A percentile compares a stretch with the other conserved stretches of the same genome.
Conservation (phyloP, 225 moss, liverwort and hornwort species). For the Marchantia polymorpha region DNA sequence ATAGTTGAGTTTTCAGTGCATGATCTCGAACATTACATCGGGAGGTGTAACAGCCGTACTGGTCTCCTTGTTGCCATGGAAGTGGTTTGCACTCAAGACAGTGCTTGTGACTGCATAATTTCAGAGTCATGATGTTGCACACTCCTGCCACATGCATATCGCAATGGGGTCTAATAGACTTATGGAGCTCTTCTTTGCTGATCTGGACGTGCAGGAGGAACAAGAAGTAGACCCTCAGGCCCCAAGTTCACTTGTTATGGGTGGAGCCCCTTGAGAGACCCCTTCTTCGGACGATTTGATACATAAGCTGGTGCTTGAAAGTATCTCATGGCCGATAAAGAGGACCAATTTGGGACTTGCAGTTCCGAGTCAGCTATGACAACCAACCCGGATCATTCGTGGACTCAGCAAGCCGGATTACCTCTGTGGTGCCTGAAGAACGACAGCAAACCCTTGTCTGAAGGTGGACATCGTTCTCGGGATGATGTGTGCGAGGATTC, state of each 20-base stretch:
- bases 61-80: no score
- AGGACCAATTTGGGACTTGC: conserved; percentile 5
- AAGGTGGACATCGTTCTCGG: background rate
- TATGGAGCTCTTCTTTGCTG: background rate
- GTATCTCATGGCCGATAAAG: conserved; percentile 26
- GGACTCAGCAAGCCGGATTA: conserved; percentile 18
- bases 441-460: background rate
- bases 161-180: background rate
- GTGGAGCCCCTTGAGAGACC: background rate
- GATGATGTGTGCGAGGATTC: conserved; percentile 17
- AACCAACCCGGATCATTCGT: conserved; percentile 11
- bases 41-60: no score
- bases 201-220: conserved; percentile 5
- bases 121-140: background rate
- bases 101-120: background rate
- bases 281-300: background rate
- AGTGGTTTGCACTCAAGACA: no score
- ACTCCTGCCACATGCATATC: background rate
- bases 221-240: background rate
- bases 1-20: no score
- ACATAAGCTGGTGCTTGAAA: background rate
- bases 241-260: background rate
- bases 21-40: no score
- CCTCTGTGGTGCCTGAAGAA: conserved; percentile 18
- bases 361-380: conserved; percentile 10